Evolutionary conservation across 2,329 filamentous ascomycete genomes (phyloP), one percentile per base, ranked within the genome.

Genomic region (Taxawa tesnikishii): DNA sequence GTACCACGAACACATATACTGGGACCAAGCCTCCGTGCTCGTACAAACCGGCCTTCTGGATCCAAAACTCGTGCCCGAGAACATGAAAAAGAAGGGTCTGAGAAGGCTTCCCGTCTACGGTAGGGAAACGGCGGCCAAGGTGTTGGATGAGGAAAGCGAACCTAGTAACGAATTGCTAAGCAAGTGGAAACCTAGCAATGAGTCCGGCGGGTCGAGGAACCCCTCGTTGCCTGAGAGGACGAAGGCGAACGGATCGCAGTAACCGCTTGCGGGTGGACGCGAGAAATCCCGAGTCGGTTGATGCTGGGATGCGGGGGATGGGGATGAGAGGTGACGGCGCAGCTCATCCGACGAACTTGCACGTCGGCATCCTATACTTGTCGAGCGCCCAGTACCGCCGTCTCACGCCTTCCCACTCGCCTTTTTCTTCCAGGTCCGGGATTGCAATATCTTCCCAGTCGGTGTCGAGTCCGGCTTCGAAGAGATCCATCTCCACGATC

Each of bases 381-480:
- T 84, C 74, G 32, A 96, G 64, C 17, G 79, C 81, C 87, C 88
- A 96, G 55, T 96, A 96, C 37, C 81, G 75, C 47, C 87, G 73
- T 50, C 80, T 74, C 10, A 94, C 83, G 1, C 87, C 88, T 43
- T 83, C 70, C 90, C 90, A 98, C 49, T 88, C 82, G 5, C 77
- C 78, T 23, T 73, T 69, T 43, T 74, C 63, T 9, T 77, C 72
- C 32, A 94, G 59, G 35, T 72, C 74, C 11, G 84, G 75, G 10
- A 96, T 81, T 5, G 71, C 62, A 19, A 90, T 70, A 34, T 79
- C 79, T 32, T 78, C 70, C 85, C 85, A 96, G 32, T 87, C 81
- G 2, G 88, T 75, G 48, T 96, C 88, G 44, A 94, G 72, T 1
- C 87, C 87, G 7, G 84, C 84, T 44, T 96, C 87, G 40, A 79